Conservation (phyloP, 305 asterid species). For the Stenogyne calaminthoides region DNA sequence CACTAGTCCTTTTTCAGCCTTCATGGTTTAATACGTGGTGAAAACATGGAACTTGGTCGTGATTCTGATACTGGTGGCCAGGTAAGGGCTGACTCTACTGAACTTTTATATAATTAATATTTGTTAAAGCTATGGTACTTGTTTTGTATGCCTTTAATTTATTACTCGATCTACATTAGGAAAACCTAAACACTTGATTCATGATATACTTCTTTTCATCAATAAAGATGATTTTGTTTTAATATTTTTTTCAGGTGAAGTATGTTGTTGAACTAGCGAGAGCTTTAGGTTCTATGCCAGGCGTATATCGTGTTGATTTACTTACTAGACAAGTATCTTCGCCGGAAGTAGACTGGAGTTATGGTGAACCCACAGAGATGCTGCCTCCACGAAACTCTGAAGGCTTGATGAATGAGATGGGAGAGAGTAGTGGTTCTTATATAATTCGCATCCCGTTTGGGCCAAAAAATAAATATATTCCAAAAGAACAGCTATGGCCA, state of each 20-base stretch:
- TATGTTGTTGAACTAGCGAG: slow-evolving; percentile 94
- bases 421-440: slow-evolving; percentile 93
- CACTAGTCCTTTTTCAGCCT: slow-evolving; percentile 51
- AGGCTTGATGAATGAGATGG: slow-evolving; percentile 62
- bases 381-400: slow-evolving; percentile 64
- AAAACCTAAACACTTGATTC: neutral
- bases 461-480: slow-evolving; percentile 78
- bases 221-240: slow-evolving; percentile 10
- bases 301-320: slow-evolving; percentile 91
- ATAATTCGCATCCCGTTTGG: slow-evolving; percentile 92
- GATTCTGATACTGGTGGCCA: slow-evolving; percentile 99
- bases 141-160: neutral
- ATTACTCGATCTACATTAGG: neutral
- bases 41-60: slow-evolving; percentile 99
- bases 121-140: slow-evolving; percentile 12
- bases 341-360: slow-evolving; percentile 89
- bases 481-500: slow-evolving; percentile 90
- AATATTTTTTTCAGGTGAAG: slow-evolving; percentile 58
- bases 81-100: slow-evolving; percentile 31
- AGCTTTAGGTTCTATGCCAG: slow-evolving; percentile 94
- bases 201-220: neutral
- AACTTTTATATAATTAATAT: neutral
- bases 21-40: slow-evolving; percentile 98
- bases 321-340: slow-evolving; percentile 92
- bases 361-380: slow-evolving; percentile 94